Percentiles rank a stretch among this genome's conserved stretches.
Evolutionary conservation across 2,329 filamentous ascomycete species (phyloP).

Genomic region (Penicillium brasilianum): DNA sequence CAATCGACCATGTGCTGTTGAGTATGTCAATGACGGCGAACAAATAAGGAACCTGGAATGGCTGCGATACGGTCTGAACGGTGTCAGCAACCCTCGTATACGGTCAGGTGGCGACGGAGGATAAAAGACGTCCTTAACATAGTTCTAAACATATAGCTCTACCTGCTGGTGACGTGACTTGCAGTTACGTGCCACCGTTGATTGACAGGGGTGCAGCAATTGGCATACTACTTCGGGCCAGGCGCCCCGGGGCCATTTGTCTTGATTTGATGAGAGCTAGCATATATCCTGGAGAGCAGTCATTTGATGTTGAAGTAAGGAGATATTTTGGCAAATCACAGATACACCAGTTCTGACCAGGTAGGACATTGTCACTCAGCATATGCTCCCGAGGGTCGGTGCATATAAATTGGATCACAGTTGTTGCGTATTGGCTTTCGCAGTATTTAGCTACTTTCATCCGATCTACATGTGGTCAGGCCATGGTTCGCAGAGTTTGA

Average conservation of each 20-base stretch:
- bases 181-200: conserved; percentile 22
- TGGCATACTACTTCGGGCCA: background rate
- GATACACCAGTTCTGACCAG: background rate
- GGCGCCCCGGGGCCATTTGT: background rate
- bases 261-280: background rate
- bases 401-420: too few relatives aligned
- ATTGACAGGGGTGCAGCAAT: background rate
- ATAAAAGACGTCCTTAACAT: conserved; percentile 18
- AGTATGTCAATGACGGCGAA: background rate
- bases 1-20: background rate
- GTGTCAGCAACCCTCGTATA: conserved; percentile 24
- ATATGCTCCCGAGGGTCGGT: background rate
- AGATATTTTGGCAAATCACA: background rate
- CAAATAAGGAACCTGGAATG: background rate
- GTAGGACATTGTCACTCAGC: background rate
- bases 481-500: too few relatives aligned
- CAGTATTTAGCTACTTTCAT: background rate
- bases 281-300: background rate
- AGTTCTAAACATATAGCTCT: background rate
- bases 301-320: background rate
- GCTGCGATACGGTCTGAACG: conserved; percentile 1
- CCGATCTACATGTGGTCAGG: too few relatives aligned
- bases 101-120: conserved; percentile 7
- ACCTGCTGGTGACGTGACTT: conserved; percentile 26
- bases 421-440: background rate